These are phyloP conservation scores for Mycena vulgaris DNA, from an alignment of 768 basidiomycete species.

Conservation along the genomic window DNA sequence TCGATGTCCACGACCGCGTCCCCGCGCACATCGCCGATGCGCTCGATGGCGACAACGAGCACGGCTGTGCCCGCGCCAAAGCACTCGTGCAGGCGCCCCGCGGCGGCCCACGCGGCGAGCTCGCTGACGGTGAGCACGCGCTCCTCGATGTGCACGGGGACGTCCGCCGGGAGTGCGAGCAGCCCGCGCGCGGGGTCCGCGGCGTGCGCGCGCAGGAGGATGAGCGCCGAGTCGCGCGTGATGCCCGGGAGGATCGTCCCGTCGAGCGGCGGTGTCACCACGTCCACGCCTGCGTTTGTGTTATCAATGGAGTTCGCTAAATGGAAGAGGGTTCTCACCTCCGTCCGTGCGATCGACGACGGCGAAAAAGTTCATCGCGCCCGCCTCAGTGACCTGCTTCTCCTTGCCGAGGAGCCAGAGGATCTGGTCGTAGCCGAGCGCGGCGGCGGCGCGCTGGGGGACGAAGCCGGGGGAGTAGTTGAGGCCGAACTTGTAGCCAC, in stretches of 20 bases:
- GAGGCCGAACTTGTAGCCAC: constrained; percentile 82
- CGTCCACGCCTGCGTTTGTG: constrained; percentile 67
- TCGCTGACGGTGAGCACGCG: constrained; percentile 73
- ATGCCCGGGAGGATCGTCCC: constrained; percentile 94
- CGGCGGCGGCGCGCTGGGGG: constrained; percentile 76
- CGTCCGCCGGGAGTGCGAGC: constrained; percentile 55
- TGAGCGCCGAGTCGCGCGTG: constrained; percentile 84
- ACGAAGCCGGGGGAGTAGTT: constrained; percentile 75
- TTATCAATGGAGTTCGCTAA: neutral
- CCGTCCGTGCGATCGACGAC: constrained; percentile 74
- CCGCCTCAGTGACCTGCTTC: constrained; percentile 67
- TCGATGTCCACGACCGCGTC: constrained; percentile 52
- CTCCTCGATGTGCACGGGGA: constrained; percentile 66
- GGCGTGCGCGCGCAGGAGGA: constrained; percentile 74
- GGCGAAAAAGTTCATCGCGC: constrained; percentile 88
- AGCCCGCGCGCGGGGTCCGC: constrained; percentile 51
- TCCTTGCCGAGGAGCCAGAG: constrained; percentile 82
- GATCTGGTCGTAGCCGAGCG: constrained; percentile 82
- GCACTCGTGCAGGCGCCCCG: constrained; percentile 77
- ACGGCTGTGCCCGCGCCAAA: constrained; percentile 88
- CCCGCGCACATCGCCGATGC: constrained; percentile 62
- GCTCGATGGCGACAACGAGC: constrained; percentile 73
- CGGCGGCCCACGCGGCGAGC: constrained; percentile 59
- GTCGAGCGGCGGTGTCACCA: constrained; percentile 88
- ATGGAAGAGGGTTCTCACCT: constrained; percentile 50